phyloP scores from a whole-genome alignment of 75 land plant species.

The Pseudotsuga menziesii region DNA sequence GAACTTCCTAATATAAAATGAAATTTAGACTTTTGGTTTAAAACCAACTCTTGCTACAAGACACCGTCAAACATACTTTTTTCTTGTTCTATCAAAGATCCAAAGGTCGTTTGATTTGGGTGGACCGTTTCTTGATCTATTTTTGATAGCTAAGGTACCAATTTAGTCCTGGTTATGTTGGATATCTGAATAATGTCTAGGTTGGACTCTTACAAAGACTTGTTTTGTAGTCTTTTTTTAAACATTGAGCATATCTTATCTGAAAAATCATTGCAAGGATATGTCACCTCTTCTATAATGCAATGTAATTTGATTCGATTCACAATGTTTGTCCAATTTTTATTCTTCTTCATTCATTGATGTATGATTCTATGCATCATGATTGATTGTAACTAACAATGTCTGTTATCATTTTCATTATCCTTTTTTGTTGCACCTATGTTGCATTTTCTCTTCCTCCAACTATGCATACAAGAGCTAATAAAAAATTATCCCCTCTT shows the following conservation, averaged over 20 bases:
- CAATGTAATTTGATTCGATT: no score
- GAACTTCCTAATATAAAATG: constrained; percentile 64
- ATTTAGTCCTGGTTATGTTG: constrained; percentile 4
- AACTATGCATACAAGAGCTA: no score
- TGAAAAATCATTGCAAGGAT: no score
- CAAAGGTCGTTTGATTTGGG: constrained; percentile 55
- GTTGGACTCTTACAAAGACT: background rate
- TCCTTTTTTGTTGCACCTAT: no score
- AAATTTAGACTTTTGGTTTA: constrained; percentile 29
- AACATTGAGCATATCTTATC: background rate
- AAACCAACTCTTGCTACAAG: constrained; percentile 63
- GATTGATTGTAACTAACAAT: no score
- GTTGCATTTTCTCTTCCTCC: no score
- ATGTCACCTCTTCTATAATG: no score
- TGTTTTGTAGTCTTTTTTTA: background rate
- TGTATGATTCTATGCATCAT: no score
- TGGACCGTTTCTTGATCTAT: constrained; percentile 62
- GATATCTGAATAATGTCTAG: background rate
- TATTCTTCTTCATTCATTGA: no score
- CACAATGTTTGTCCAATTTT: no score
- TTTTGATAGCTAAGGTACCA: constrained; percentile 73
- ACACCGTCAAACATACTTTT: constrained; percentile 54
- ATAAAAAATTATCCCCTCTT: no score
- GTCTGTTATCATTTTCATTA: no score
- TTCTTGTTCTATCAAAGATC: constrained; percentile 61